Base-by-base conservation (phyloP, 495 filamentous ascomycete species). In the Thozetella sp. region DNA sequence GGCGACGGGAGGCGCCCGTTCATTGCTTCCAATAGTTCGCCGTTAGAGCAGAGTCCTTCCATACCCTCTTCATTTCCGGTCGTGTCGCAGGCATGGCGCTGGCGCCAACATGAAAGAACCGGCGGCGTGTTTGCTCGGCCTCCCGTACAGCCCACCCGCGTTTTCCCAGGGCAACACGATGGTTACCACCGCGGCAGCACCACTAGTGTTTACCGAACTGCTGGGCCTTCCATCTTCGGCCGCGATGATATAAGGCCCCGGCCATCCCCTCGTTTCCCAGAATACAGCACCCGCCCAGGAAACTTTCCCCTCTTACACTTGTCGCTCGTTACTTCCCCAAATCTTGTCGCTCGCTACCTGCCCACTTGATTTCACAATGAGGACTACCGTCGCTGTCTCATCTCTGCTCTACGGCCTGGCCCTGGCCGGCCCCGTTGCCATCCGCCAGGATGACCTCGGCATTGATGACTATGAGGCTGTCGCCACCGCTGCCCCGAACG, bases 351-450 rank as follows among this genome's bases (percentile, higher is more conserved):
- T 25, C 6, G 24, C 54, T n/a, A 45, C 30, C 22, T 17, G 17
- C 54, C 23, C 46, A 45, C 17, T 30, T 12, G 17, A 51, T 23
- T 23, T 56, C 54, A 57, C 22, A 26, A 61, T 61, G 59, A 43
- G 30, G 22, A 25, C 55, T 48, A 23, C 40, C 17, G 20, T 61
- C 46, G 13, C 45, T 25, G n/a, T 61, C 12, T 61, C 58, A 3
- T 60, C 59, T 15, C 59, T 61, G 26, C 10, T 61, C 24, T 56
- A 37, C 45, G 59, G 27, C 22, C 54, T 61, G 50, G 54, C 48
- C n/a, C 27, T 24, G 19, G 59, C 59, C 19, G 40, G 25, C 26
- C 59, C 59, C 13, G 43, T 57, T 22, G 23, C 20, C 46, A 57
- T 52, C 19, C 59, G 54, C 19, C 59, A 61, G 26, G 59, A n/a